Percentiles rank a stretch among this genome's conserved stretches.
Conservation (phyloP, 768 basidiomycete genomes). For the Naganishia friedmannii region DNA sequence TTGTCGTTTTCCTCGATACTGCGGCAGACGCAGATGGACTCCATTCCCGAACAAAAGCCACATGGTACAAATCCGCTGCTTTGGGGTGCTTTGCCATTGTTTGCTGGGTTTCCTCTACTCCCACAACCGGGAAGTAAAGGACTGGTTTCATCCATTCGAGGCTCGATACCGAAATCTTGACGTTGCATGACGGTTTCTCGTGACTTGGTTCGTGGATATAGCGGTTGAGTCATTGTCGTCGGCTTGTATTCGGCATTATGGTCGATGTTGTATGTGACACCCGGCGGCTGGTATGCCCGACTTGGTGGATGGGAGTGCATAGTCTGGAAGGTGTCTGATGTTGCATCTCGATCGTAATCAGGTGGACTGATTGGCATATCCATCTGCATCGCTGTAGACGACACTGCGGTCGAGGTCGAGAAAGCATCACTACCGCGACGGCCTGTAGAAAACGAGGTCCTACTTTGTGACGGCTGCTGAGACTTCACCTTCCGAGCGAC, state of each 20-base stretch:
- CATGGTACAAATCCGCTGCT: conserved; percentile 55
- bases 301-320: neutral
- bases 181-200: neutral
- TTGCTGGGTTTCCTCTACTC: neutral
- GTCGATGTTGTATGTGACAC: too few species aligned
- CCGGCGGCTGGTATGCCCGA: neutral
- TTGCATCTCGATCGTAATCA: neutral
- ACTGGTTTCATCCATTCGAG: neutral
- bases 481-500: conserved; percentile 4
- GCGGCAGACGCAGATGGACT: conserved; percentile 71
- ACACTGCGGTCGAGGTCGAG: neutral
- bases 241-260: neutral
- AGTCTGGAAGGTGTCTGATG: neutral
- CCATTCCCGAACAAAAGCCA: conserved; percentile 67
- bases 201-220: neutral
- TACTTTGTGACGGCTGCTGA: neutral
- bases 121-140: neutral
- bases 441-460: neutral
- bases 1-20: conserved; percentile 53
- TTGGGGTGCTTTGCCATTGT: neutral
- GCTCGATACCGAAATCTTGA: neutral
- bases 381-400: conserved; percentile 5
- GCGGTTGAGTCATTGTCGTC: neutral
- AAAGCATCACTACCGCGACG: conserved; percentile 22
- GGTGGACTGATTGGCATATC: conserved; percentile 22